Evolutionary conservation across 305 asterid genomes (phyloP).

Genomic region (Euphrasia arctica): DNA sequence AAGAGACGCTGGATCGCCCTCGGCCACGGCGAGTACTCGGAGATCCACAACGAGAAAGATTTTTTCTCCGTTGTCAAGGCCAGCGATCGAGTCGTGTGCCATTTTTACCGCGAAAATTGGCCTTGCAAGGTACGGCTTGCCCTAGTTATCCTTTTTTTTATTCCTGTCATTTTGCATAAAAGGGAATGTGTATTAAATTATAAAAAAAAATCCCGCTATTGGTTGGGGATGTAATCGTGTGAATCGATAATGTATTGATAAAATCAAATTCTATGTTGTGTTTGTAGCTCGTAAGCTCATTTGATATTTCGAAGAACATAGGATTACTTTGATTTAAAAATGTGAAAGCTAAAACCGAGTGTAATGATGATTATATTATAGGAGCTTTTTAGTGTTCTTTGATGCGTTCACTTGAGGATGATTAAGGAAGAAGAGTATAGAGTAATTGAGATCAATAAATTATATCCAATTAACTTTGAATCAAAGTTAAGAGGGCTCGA

Average conservation of each 20-base stretch:
- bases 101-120: conserved; percentile 97
- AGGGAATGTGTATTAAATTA: neutral
- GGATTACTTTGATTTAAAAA: neutral
- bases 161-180: neutral
- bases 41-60: conserved; percentile 86
- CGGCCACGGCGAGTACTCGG: conserved; percentile 94
- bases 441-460: conserved; percentile 1
- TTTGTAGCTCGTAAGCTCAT: too few species aligned
- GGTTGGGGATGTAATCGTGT: conserved; percentile 9
- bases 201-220: neutral
- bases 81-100: conserved; percentile 97
- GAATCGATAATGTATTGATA: conserved; percentile 4
- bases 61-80: conserved; percentile 86
- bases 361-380: neutral
- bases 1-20: conserved; percentile 78
- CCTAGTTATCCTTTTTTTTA: too few species aligned
- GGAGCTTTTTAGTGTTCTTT: conserved; percentile 5
- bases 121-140: conserved; percentile 80
- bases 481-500: neutral
- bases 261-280: too few species aligned
- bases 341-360: neutral
- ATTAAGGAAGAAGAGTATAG: conserved; percentile 4
- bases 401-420: neutral
- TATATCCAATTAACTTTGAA: neutral
- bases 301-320: too few species aligned